Percentiles rank a stretch among this genome's conserved stretches.
Evolutionary conservation across 441 rosid genomes (phyloP).

Genomic region (Populus hybrid): DNA sequence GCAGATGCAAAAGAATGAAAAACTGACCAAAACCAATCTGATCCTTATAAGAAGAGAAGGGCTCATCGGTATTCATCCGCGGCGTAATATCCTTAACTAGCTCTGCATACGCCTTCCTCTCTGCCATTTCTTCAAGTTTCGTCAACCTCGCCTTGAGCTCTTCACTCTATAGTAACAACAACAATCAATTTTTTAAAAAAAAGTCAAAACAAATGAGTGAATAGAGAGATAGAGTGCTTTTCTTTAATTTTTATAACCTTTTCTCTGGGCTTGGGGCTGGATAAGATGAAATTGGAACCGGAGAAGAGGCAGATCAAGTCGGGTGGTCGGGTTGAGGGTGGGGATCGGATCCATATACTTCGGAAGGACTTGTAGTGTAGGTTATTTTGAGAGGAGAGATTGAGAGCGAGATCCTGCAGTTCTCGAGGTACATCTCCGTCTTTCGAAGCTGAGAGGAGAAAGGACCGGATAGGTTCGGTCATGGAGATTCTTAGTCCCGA

Average conservation of each 20-base stretch:
- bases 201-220: background rate
- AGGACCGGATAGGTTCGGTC: conserved; percentile 49
- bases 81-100: conserved; percentile 87
- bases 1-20: background rate
- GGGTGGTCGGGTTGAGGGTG: conserved; percentile 56
- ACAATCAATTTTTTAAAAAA: background rate
- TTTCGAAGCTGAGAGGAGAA: conserved; percentile 51
- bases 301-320: conserved; percentile 44
- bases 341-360: conserved; percentile 51
- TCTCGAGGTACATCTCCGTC: conserved; percentile 45
- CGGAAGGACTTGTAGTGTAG: conserved; percentile 62
- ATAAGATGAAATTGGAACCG: conserved; percentile 55
- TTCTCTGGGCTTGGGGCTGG: conserved; percentile 71
- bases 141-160: conserved; percentile 65
- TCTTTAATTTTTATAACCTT: conserved; percentile 40
- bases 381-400: conserved; percentile 37
- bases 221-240: background rate
- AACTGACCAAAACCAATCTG: conserved; percentile 88
- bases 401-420: conserved; percentile 50
- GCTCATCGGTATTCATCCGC: conserved; percentile 49
- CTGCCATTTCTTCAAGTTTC: conserved; percentile 71
- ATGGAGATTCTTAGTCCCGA: conserved; percentile 47
- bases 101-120: conserved; percentile 77
- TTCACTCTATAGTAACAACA: conserved; percentile 48
- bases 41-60: conserved; percentile 95